Base-by-base conservation (phyloP, 345 rosid species). In the Iberis pinnata region DNA sequence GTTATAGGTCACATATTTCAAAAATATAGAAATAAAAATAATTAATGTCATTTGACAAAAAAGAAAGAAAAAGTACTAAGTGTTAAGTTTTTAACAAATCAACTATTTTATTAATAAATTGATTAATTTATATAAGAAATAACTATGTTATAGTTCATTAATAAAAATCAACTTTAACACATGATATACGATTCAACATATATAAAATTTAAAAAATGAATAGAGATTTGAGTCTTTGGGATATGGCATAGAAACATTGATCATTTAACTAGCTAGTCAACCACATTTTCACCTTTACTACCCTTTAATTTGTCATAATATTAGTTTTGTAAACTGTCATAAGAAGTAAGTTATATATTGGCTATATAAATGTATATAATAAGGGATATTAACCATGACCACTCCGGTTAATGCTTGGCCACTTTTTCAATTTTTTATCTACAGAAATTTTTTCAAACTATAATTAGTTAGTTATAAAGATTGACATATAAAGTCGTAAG, bases 361-460 rank as follows among this genome's bases (percentile, higher is more conserved):
- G 13, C 36, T 58, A 22, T 35, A 25, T 22, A 43, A 56, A 17
- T 17, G 26, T 29, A 48, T 7, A 15, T 22, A 11, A 1, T 16
- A 44, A 57, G 41, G 19, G 25, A 14, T 51, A 35, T 7, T 7
- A 49, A 17, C 13, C 10, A 29, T 22, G 36, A 39, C 26, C 26
- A 37, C 16, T 13, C 9, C 19, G 54, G 29, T 25, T 37, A n/a
- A 43, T 42, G 53, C 63, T 17, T 25, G 14, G 46, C 45, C 44
- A 26, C 13, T 9, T 27, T 45, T 58, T 46, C 25, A 22, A 22
- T 22, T 22, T 22, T 6, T 6, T 22, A 2, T 22, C 25, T 22
- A 22, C n/a, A 22, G 25, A 22, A 2, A 22, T 22, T 22, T 22
- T 22, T 27, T 27, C 1, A 6, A 27, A 27, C 5, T 27, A 27